phyloP scores from a whole-genome alignment of 1,284 basidiomycete genomes.

The Rhodotorula sp. region DNA sequence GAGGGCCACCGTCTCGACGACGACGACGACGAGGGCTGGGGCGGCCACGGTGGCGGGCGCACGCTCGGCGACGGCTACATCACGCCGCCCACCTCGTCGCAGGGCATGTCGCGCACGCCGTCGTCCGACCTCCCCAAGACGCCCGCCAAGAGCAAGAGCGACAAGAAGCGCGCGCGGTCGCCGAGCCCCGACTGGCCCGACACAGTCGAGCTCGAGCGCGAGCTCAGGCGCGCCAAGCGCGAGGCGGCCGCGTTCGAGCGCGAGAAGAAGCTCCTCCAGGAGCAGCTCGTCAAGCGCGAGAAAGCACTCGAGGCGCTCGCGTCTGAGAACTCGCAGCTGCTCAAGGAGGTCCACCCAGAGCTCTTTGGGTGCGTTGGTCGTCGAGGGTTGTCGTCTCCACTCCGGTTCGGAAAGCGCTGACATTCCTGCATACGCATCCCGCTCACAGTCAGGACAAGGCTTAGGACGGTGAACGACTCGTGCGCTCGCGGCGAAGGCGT shows the following conservation, averaged over 20 bases:
- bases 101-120: neutral
- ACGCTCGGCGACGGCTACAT: neutral
- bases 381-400: neutral
- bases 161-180: slow-evolving; percentile 1
- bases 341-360: neutral
- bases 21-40: neutral
- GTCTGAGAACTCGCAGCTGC: neutral
- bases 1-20: neutral
- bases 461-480: neutral
- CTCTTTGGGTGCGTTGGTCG: neutral
- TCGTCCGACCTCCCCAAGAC: neutral
- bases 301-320: neutral
- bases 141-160: neutral
- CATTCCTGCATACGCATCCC: too few relatives aligned
- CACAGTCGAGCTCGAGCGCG: slow-evolving; percentile 1
- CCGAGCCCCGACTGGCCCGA: slow-evolving; percentile 7
- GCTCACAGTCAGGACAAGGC: neutral
- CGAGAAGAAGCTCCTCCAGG: neutral
- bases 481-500: too few relatives aligned
- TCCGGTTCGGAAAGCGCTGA: too few relatives aligned
- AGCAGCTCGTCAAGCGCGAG: neutral
- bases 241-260: neutral
- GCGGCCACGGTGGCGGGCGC: neutral
- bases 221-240: neutral
- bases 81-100: neutral